Evolutionary conservation across 257 asterid species (phyloP).

Genomic region (Primulina eburnea): DNA sequence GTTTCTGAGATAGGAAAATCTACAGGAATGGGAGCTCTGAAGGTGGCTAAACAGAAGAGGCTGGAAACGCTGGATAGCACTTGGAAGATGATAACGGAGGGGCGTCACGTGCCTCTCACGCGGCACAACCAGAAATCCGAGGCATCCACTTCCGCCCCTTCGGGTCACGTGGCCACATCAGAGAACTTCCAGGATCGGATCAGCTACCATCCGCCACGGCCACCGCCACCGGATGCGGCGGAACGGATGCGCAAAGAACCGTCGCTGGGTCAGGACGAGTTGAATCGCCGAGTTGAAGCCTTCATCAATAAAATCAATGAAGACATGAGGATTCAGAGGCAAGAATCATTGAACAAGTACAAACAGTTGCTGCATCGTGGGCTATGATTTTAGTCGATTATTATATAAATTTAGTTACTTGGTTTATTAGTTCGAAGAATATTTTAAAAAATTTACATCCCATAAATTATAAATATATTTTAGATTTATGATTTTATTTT

Average conservation of each 20-base stretch:
- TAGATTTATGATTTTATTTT: not conserved
- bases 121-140: slow-evolving; percentile 53
- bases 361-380: slow-evolving; percentile 57
- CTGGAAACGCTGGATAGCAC: slow-evolving; percentile 34
- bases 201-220: slow-evolving; percentile 24
- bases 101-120: slow-evolving; percentile 33
- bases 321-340: slow-evolving; percentile 69
- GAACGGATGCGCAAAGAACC: slow-evolving; percentile 46
- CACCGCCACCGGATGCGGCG: not conserved
- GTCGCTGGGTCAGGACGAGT: slow-evolving; percentile 60
- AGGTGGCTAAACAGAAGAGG: slow-evolving; percentile 17
- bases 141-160: slow-evolving; percentile 1
- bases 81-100: slow-evolving; percentile 35
- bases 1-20: not conserved
- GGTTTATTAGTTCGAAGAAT: not conserved
- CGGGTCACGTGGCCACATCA: slow-evolving; percentile 35
- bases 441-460: not conserved
- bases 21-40: slow-evolving; percentile 17
- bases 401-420: not conserved
- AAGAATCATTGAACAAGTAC: slow-evolving; percentile 54
- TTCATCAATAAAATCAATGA: slow-evolving; percentile 61
- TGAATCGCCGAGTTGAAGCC: slow-evolving; percentile 67
- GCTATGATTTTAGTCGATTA: slow-evolving; percentile 14
- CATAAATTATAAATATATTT: not conserved
- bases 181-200: slow-evolving; percentile 52